phyloP scores from a whole-genome alignment of 2,329 filamentous ascomycete species.

The Albifimbria verrucaria region DNA sequence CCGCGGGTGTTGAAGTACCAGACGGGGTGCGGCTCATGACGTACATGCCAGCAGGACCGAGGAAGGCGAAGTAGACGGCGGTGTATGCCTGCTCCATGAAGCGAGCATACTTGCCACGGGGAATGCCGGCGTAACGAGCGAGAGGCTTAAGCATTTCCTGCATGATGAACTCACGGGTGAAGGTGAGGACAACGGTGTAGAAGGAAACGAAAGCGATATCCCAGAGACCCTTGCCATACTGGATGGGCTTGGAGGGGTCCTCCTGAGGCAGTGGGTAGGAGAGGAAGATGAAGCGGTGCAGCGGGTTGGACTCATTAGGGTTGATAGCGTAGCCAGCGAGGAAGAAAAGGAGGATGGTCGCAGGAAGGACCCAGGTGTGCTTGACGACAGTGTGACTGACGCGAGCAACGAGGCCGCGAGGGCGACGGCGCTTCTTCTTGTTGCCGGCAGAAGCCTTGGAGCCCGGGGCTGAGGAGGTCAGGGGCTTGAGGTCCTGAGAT shows the following conservation, averaged over 20 bases:
- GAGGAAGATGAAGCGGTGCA: conserved; percentile 82
- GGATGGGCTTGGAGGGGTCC: conserved; percentile 44
- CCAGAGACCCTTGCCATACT: conserved; percentile 86
- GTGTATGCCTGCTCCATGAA: conserved; percentile 98
- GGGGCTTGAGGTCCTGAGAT: conserved; percentile 15
- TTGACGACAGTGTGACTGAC: conserved; percentile 55
- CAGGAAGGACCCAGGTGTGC: conserved; percentile 63
- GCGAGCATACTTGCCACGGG: conserved; percentile 74
- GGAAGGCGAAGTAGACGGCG: conserved; percentile 80
- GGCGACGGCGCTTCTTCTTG: conserved; percentile 51
- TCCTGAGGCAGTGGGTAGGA: conserved; percentile 69
- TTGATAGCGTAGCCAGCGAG: conserved; percentile 69
- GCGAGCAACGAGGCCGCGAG: conserved; percentile 43
- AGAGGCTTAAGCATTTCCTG: conserved; percentile 79
- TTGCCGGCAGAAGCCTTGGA: conserved; percentile 5
- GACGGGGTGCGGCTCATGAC: conserved; percentile 87
- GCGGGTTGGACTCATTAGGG: conserved; percentile 73
- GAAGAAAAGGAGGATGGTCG: conserved; percentile 63
- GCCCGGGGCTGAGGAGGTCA: conserved; percentile 4
- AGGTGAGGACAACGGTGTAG: conserved; percentile 85
- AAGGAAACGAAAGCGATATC: conserved; percentile 86
- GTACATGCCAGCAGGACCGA: conserved; percentile 81
- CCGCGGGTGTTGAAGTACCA: conserved; percentile 93
- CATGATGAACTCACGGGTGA: conserved; percentile 95
- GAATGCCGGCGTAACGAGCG: conserved; percentile 67